Evolutionary conservation across 23 red algal species (phyloP), one percentile per base, ranked within the genome.

Genomic region (Gracilariopsis chorda): DNA sequence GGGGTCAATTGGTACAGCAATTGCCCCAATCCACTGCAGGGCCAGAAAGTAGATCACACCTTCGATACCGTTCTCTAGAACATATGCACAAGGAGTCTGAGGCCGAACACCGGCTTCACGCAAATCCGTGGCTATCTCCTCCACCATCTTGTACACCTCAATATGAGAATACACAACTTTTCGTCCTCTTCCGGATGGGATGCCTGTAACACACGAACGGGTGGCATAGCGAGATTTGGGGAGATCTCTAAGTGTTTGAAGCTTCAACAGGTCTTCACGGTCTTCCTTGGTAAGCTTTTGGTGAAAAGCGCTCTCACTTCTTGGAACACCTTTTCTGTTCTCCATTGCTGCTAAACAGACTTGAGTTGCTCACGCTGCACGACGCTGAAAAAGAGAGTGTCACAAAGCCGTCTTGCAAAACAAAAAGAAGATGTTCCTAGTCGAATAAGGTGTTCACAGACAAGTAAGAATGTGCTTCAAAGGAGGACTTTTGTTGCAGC

Each of bases 131-230:
- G 93, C 93, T 13, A 95, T 79, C 14, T 47, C 42, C 56, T 95
- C 93, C 14, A 95, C 93, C 84, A 90, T 95, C 67, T 95, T 95
- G 63, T 91, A 95, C 0, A 95, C 64, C 51, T 95, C 93, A 25
- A 88, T 51, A 77, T 95, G 93, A 23, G 93, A 95, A 37, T 78
- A 94, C 42, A 90, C 48, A 12, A 60, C 42, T 59, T 76, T 87
- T 36, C 92, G 92, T 11, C 41, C 46, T 12, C 93, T 84, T 29
- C 83, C 75, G 19, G 72, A 48, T 27, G 84, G 93, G 48, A 90
- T 83, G 3, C 32, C 77, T 14, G 87, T 85, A 56, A 95, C 40
- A 47, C 84, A 87, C 4, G 77, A 67, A 23, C 80, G 86, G 13
- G 93, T 89, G 9, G 83, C 77, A 78, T 83, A 95, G 44, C 55